phyloP scores from a whole-genome alignment of 1,284 basidiomycete genomes.

The Apiotrichum mycotoxinovorans region DNA sequence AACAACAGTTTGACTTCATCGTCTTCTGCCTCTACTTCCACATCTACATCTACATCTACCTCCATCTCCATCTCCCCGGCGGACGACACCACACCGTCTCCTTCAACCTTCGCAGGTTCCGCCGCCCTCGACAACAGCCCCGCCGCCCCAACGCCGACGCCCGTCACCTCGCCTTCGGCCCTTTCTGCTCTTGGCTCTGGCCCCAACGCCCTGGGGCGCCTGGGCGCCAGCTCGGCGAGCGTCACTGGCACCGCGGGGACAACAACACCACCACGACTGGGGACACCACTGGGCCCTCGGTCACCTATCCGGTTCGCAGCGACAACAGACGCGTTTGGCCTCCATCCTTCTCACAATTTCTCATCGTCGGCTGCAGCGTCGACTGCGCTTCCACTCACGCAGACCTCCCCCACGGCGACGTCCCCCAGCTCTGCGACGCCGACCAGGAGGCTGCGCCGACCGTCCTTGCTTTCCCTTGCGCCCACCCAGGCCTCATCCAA shows the following conservation, averaged over 20 bases:
- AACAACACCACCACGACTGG: background rate
- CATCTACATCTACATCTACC: no score
- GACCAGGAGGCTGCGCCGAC: conserved; percentile 28
- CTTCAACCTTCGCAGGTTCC: no score
- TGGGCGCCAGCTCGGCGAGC: background rate
- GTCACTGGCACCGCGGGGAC: background rate
- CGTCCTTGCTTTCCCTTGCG: conserved; percentile 30
- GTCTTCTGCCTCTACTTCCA: no score
- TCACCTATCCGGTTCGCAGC: conserved; percentile 33
- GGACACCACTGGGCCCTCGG: conserved; percentile 1
- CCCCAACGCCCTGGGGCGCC: background rate
- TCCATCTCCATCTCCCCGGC: no score
- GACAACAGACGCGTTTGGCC: conserved; percentile 40
- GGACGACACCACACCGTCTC: background rate
- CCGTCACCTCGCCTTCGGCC: background rate
- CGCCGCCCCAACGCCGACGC: background rate
- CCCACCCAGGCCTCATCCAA: background rate
- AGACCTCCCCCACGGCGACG: background rate
- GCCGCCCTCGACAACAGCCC: no score
- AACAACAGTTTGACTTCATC: no score
- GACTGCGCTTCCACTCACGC: background rate
- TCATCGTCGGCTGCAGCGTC: background rate
- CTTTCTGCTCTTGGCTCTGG: background rate
- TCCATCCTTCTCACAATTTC: conserved; percentile 20
- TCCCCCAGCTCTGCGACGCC: conserved; percentile 1